Evolutionary conservation across 2,329 filamentous ascomycete genomes (phyloP).

Genomic region (Pseudopyricularia javanii): DNA sequence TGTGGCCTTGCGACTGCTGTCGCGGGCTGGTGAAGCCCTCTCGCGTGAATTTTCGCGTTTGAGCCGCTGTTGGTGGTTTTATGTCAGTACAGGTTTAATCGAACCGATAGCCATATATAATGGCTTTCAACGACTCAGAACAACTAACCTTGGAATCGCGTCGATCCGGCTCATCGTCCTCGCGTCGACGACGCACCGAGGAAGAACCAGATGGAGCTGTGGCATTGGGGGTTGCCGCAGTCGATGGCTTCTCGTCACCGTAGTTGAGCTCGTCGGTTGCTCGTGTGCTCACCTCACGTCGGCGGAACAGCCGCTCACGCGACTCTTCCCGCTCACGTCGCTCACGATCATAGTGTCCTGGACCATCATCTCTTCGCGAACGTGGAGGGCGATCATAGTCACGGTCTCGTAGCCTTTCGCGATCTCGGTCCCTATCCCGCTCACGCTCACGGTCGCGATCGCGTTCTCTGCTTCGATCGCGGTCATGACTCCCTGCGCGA

Average conservation of each 20-base stretch:
- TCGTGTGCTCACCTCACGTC: conserved; percentile 53
- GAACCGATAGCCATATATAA: not conserved
- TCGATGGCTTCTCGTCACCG: conserved; percentile 53
- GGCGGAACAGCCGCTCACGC: conserved; percentile 75
- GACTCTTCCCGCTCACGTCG: conserved; percentile 81
- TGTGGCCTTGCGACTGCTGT: conserved; percentile 11
- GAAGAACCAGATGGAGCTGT: conserved; percentile 30
- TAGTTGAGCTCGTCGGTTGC: conserved; percentile 84
- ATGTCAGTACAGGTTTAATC: conserved; percentile 9
- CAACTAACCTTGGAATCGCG: conserved; percentile 55
- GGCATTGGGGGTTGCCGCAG: conserved; percentile 7
- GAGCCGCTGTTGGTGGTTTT: conserved; percentile 32
- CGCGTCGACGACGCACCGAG: conserved; percentile 59
- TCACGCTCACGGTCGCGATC: conserved; percentile 20
- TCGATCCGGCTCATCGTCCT: conserved; percentile 59
- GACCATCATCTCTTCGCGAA: conserved; percentile 46
- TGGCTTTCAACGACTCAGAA: conserved; percentile 3
- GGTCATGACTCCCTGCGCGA: conserved; percentile 9
- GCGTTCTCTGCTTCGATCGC: conserved; percentile 13
- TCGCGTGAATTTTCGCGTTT: conserved; percentile 8
- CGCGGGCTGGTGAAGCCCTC: conserved; percentile 15
- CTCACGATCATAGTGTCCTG: conserved; percentile 70
- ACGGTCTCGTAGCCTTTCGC: conserved; percentile 22
- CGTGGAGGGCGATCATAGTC: conserved; percentile 38
- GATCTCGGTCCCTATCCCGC: conserved; percentile 21